Percentiles rank a stretch among this genome's conserved stretches.
phyloP scores from a whole-genome alignment of 208 protist species.

The Leishmania martiniquensis region DNA sequence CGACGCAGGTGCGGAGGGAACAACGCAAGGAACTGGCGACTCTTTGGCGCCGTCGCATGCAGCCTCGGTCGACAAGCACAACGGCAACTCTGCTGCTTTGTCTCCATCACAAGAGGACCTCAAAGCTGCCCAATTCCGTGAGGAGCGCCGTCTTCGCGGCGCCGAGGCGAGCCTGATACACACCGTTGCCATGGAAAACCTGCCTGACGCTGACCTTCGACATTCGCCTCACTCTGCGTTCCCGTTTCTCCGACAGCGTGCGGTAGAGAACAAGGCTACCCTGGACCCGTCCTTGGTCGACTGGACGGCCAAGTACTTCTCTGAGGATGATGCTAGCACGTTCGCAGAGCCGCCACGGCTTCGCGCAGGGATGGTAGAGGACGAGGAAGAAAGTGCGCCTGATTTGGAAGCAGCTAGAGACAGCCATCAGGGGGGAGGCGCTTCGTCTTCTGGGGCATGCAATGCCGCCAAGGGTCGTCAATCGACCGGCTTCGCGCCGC shows the following conservation, averaged over 20 bases:
- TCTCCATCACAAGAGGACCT: slow-evolving; percentile 11
- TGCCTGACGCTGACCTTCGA: slow-evolving; percentile 32
- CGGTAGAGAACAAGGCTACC: slow-evolving; percentile 64
- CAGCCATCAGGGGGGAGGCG: background rate
- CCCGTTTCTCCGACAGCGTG: slow-evolving; percentile 85
- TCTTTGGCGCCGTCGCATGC: background rate
- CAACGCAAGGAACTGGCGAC: background rate
- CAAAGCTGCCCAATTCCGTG: slow-evolving; percentile 28
- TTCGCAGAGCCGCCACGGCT: slow-evolving; percentile 74
- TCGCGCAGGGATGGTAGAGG: slow-evolving; percentile 17
- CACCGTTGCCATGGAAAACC: slow-evolving; percentile 64
- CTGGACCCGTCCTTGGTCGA: slow-evolving; percentile 90
- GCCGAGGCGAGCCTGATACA: slow-evolving; percentile 50
- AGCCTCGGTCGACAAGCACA: background rate
- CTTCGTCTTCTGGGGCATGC: too few species aligned
- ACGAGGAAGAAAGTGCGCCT: background rate
- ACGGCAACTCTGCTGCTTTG: background rate
- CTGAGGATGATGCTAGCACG: slow-evolving; percentile 70
- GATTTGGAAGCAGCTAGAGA: background rate
- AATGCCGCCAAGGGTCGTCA: too few species aligned
- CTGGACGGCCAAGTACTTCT: slow-evolving; percentile 92
- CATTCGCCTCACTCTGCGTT: slow-evolving; percentile 57
- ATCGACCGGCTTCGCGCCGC: slow-evolving; percentile 3
- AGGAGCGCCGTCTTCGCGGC: slow-evolving; percentile 56
- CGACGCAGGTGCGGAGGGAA: background rate